Base-by-base conservation (phyloP, 2,329 filamentous ascomycete species). In the Chaetoscypha palmicola region DNA sequence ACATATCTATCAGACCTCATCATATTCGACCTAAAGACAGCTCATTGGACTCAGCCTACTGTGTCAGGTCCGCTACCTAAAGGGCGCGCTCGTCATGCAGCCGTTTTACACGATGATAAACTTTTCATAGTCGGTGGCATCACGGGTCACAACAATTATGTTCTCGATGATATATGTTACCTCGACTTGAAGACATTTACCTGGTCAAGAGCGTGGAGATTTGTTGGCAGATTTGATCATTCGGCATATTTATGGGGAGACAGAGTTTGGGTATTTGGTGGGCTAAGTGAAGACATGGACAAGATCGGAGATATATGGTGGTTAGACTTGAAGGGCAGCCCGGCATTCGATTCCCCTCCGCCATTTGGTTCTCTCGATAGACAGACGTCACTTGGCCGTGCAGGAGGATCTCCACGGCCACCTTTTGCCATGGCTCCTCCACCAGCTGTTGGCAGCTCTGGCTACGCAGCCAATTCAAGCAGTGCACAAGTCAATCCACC, bases 131-230 rank as follows among this genome's bases (percentile, higher is more conserved):
- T 94, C 47, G 92, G 92, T 45, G 92, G 92, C n/a, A 87, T 97
- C 56, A 94, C 89, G 4, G 91, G 90, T 2, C 85, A 91, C 54
- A 89, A 92, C 54, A 95, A 88, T 60, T 83, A 87, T 56, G 90
- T 97, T 19, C 72, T 97, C 38, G 91, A 97, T 62, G 92, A 98
- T 61, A 88, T 98, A 39, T 95, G 89, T 68, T 98, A 94, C 60
- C 76, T 98, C 38, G 92, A 98, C 62, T 72, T 98, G 36, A 96
- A 94, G 69, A 97, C 92, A 2, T 96, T 88, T 73, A 95, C 90
- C 1, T 98, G 92, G 92, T 97, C 91, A 44, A 81, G 88, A 45
- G 83, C 88, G 31, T 98, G 92, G 92, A 86, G 83, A 49, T 98
- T 98, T 62, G 90, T 96, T 20, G 83, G 86, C 38, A 80, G 92